Conservation (phyloP, 2,329 filamentous ascomycete species). For the Arthrobotrys entomopaga region DNA sequence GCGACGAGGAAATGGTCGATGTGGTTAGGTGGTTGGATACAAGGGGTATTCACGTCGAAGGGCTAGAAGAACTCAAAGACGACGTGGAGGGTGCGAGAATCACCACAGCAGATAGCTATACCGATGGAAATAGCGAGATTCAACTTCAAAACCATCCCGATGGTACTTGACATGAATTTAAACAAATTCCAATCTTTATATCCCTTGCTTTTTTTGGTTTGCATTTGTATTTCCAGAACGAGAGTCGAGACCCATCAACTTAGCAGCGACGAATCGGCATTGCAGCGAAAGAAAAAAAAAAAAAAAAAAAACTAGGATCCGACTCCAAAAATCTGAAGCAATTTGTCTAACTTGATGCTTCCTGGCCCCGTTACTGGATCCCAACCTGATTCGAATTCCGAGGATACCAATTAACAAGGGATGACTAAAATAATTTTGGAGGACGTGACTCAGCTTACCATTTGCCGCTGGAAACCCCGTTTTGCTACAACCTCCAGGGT, state of each 20-base stretch:
- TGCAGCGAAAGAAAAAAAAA: too few relatives aligned
- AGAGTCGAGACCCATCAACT: too few relatives aligned
- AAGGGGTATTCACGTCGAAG: slow-evolving; percentile 9
- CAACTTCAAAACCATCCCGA: slow-evolving; percentile 2
- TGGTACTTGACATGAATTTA: slow-evolving; percentile 6
- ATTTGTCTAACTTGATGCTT: slow-evolving; percentile 61
- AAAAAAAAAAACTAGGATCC: background rate
- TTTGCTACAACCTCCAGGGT: slow-evolving; percentile 61
- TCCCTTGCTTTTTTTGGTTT: background rate
- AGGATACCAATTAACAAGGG: too few relatives aligned
- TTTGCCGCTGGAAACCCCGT: slow-evolving; percentile 64
- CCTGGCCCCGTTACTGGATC: slow-evolving; percentile 63
- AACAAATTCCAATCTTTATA: background rate
- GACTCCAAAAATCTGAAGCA: slow-evolving; percentile 60
- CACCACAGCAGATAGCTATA: background rate
- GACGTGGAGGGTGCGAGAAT: slow-evolving; percentile 15
- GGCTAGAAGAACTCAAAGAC: slow-evolving; percentile 12
- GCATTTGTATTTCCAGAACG: too few relatives aligned
- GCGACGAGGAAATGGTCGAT: slow-evolving; percentile 34
- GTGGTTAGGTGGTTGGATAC: slow-evolving; percentile 13
- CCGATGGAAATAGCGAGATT: background rate
- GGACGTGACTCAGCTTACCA: slow-evolving; percentile 1
- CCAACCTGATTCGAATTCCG: slow-evolving; percentile 60
- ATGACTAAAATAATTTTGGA: too few relatives aligned
- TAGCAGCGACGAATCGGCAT: too few relatives aligned